phyloP scores from a whole-genome alignment of 495 filamentous ascomycete genomes.

The Jackrogersella minutella region DNA sequence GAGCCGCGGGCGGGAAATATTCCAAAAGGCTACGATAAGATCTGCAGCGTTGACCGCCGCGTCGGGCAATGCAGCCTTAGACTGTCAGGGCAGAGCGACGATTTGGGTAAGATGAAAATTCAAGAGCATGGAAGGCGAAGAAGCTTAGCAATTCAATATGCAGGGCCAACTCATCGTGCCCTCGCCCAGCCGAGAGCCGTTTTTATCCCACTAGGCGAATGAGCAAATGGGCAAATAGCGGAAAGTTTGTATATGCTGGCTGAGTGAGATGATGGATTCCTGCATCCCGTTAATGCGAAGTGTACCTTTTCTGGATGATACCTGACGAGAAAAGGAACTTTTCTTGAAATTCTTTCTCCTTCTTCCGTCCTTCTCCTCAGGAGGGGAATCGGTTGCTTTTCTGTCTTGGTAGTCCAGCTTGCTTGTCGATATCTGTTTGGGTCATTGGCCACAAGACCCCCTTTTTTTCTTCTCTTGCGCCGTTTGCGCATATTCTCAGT shows the following conservation, averaged over 20 bases:
- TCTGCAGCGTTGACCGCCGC: constrained; percentile 40
- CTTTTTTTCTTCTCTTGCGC: constrained; percentile 28
- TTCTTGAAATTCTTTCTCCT: constrained; percentile 1
- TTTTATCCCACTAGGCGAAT: constrained; percentile 6
- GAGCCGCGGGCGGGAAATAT: constrained; percentile 42
- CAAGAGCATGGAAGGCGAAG: constrained; percentile 27
- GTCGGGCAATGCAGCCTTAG: constrained; percentile 40
- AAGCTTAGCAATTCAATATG: constrained; percentile 40
- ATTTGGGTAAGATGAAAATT: constrained; percentile 36
- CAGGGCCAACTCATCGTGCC: constrained; percentile 41
- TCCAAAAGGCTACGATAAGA: constrained; percentile 36
- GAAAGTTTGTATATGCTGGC: constrained; percentile 24
- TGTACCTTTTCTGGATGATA: constrained; percentile 31
- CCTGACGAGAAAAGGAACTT: constrained; percentile 17
- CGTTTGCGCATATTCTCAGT: constrained; percentile 31
- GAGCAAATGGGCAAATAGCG: constrained; percentile 13
- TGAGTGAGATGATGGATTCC: constrained; percentile 43
- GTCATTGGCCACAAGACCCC: constrained; percentile 13
- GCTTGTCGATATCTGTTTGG: constrained; percentile 36
- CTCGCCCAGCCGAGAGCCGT: constrained; percentile 23
- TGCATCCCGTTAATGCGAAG: constrained; percentile 36
- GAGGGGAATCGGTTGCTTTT: constrained; percentile 12
- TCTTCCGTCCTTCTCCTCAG: background rate
- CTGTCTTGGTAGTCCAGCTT: constrained; percentile 22
- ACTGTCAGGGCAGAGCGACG: constrained; percentile 32